These are phyloP conservation scores for Neopestalotiopsis sp. DNA, from an alignment of 2,329 filamentous ascomycete genomes.

Conservation along the genomic window DNA sequence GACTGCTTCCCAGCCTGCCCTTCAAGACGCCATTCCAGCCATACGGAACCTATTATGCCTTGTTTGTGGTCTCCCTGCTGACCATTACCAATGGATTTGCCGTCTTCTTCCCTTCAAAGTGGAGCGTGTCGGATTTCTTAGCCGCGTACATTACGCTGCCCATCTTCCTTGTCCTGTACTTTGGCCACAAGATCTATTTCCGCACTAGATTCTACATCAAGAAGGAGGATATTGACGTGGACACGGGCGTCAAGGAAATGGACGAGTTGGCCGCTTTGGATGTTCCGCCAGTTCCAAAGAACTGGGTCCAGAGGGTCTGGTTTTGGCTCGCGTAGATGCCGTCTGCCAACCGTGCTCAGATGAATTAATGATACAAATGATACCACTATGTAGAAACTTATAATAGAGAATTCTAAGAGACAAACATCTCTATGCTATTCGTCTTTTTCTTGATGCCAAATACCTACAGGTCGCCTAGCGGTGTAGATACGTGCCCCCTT, in stretches of 20 bases:
- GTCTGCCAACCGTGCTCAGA: background rate
- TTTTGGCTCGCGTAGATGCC: constrained; percentile 57
- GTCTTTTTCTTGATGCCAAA: too few relatives aligned
- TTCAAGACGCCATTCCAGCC: constrained; percentile 61
- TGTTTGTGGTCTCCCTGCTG: constrained; percentile 65
- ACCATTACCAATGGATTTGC: constrained; percentile 77
- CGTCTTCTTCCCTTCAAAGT: constrained; percentile 71
- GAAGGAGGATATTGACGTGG: constrained; percentile 57
- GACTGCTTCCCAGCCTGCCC: constrained; percentile 54
- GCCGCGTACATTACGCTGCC: constrained; percentile 67
- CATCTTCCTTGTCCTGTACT: constrained; percentile 64
- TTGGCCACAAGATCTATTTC: constrained; percentile 61
- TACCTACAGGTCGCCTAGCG: too few relatives aligned
- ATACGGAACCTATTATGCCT: constrained; percentile 66
- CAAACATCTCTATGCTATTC: background rate
- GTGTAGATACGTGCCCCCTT: too few relatives aligned
- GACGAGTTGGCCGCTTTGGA: constrained; percentile 60
- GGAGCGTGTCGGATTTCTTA: constrained; percentile 67
- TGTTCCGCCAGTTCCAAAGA: constrained; percentile 51
- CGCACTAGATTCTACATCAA: constrained; percentile 48
- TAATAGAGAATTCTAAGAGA: background rate
- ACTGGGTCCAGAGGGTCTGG: constrained; percentile 57
- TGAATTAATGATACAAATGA: background rate
- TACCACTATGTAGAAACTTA: background rate
- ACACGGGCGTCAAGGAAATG: constrained; percentile 66